Evolutionary conservation across 2,329 filamentous ascomycete species (phyloP), one percentile per base, ranked within the genome.

Genomic region (Alternaria conjuncta): DNA sequence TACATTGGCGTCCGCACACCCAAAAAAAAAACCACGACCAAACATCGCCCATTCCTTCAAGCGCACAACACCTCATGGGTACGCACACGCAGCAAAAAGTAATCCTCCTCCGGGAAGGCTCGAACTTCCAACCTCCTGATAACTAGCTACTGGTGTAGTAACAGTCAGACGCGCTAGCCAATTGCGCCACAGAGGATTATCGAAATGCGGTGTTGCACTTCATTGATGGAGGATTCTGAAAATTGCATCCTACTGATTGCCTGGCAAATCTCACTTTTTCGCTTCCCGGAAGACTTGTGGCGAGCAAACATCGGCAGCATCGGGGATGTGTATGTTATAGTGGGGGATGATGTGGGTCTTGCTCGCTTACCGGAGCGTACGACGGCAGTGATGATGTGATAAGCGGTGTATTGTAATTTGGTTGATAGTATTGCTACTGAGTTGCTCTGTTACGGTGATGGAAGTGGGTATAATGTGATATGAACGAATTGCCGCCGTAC

Each of bases 101-200:
- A 49, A 41, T 50, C 46, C 73, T 74, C 72, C 73, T 72, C 73
- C 73, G 73, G 69, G 64, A 73, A 73, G 73, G 73, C 72, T 75
- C 70, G 73, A 75, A 75, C 72, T 73, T 74, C 66, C 69, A 75
- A 74, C 73, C 72, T 75, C 72, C 69, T 70, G 73, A 75, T 74
- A 41, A 36, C 32, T 60, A 64, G 61, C 65, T 54, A 67, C 60
- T 54, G 9, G 32, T 57, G 61, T 86, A 87, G 63, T 86, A 87
- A 87, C 85, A 87, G 85, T 86, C 85, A 84, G 82, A 87, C 85
- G 85, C 85, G 85, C 85, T 87, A 87, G 84, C 85, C 85, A 86
- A 81, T 81, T 81, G 79, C 79, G 79, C 78, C 79, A 81, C 75
- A 77, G 78, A 79, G 78, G 78, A 80, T 74, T 65, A 46, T 44